Evolutionary conservation across 257 asterid genomes (phyloP).

Genomic region (Leptodermis oblonga): DNA sequence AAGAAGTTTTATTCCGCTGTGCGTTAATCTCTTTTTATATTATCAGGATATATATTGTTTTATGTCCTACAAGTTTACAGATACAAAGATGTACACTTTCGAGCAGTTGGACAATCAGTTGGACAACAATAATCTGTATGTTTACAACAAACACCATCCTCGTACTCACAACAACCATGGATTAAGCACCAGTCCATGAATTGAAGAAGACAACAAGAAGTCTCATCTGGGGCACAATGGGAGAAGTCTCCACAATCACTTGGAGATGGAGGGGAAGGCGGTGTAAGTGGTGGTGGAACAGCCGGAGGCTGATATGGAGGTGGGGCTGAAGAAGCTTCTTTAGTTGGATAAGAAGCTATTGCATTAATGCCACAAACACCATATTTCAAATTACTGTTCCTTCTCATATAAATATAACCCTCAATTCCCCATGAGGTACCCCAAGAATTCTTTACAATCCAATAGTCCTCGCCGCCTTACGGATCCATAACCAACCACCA

Average conservation of each 20-base stretch:
- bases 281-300: constrained; percentile 14
- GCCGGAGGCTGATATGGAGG: constrained; percentile 4
- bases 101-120: constrained; percentile 27
- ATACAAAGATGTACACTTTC: no score
- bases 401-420: constrained; percentile 26
- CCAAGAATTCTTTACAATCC: constrained; percentile 41
- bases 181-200: constrained; percentile 12
- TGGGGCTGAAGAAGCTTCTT: constrained; percentile 7
- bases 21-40: no score
- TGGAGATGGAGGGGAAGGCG: constrained; percentile 17
- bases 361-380: constrained; percentile 38
- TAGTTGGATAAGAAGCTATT: constrained; percentile 24
- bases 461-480: constrained; percentile 24
- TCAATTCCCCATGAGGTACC: constrained; percentile 33
- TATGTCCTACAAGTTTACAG: no score
- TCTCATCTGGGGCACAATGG: constrained; percentile 21
- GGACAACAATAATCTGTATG: constrained; percentile 29
- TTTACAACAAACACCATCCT: constrained; percentile 25
- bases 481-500: constrained; percentile 35
- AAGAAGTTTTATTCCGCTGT: no score
- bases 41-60: no score
- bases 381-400: constrained; percentile 7
- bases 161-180: constrained; percentile 15
- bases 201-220: constrained; percentile 24
- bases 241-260: constrained; percentile 19